Evolutionary conservation across 2,329 filamentous ascomycete genomes (phyloP), one percentile per base, ranked within the genome.

Genomic region (Pseudogymnoascus sp.): DNA sequence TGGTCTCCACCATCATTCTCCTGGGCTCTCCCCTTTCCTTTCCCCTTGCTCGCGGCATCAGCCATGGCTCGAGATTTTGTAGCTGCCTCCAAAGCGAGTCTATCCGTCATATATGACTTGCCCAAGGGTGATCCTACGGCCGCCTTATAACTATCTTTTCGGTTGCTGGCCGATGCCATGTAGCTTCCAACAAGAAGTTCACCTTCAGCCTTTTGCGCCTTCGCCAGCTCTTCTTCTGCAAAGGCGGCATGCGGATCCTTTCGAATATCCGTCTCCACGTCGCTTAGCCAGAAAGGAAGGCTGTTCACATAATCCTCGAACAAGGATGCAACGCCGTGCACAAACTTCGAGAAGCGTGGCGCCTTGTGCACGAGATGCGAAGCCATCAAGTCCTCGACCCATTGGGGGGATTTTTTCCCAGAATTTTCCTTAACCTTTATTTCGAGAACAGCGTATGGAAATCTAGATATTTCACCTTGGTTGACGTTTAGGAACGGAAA

Each of bases 261-360:
- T 68, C 93, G 88, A 72, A 99, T 99, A 73, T 99, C 94, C 33
- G 85, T 90, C 73, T 97, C 93, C 47, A 97, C 82, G 66, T 96
- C 90, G 70, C 88, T 88, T 35, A 97, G 83, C 94, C 94, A 99
- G 78, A 97, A 97, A 12, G 94, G 94, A 71, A 97, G 86, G 66
- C 86, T 92, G 77, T 97, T 97, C 74, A 99, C 92, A 71, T 96
- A 86, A 75, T 99, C 91, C 71, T 97, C 94, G 69, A 97, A 97
- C 1, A 99, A 81, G 40, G 88, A 87, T 6, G 93, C 92, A 4
- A 95, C 87, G 65, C 94, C 94, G 70, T 99, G 93, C 2, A 96
- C 89, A 70, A 97, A 99, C 75, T 99, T 99, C 70, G 92, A 97
- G 77, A 99, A 99, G 60, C 89, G 86, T 1, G 92, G 91, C 0